A percentile compares a stretch with the other conserved stretches of the same genome.
phyloP scores from a whole-genome alignment of 2,329 filamentous ascomycete genomes.

The Teratosphaeria viscida region DNA sequence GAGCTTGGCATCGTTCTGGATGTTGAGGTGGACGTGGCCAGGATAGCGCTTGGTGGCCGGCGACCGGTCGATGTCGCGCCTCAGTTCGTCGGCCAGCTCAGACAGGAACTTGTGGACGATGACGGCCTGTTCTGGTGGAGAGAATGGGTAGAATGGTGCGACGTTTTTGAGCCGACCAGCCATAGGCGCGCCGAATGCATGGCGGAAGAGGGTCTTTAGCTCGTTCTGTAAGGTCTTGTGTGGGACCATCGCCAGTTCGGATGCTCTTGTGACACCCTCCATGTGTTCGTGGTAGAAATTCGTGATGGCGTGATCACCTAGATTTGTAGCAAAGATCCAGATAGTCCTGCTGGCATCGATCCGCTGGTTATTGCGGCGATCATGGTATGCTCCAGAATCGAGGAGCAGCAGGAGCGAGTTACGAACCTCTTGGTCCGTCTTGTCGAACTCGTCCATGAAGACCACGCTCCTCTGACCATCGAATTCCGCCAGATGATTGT shows the following conservation, averaged over 20 bases:
- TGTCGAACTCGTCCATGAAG: slow-evolving; percentile 45
- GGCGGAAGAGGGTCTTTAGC: slow-evolving; percentile 17
- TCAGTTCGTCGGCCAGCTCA: slow-evolving; percentile 19
- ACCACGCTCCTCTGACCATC: slow-evolving; percentile 31
- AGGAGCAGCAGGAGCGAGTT: slow-evolving; percentile 36
- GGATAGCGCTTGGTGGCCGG: slow-evolving; percentile 21
- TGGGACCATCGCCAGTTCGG: slow-evolving; percentile 5
- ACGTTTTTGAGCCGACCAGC: slow-evolving; percentile 33
- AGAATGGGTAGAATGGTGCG: slow-evolving; percentile 36
- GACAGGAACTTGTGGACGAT: slow-evolving; percentile 35
- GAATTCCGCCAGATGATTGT: slow-evolving; percentile 37
- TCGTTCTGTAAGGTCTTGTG: slow-evolving; percentile 15
- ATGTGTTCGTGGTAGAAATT: slow-evolving; percentile 28
- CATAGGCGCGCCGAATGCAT: slow-evolving; percentile 25
- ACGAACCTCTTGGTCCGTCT: slow-evolving; percentile 31
- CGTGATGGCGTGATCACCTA: slow-evolving; percentile 30
- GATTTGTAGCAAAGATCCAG: slow-evolving; percentile 41
- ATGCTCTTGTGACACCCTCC: slow-evolving; percentile 10
- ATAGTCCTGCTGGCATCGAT: slow-evolving; percentile 37
- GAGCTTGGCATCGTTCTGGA: slow-evolving; percentile 21
- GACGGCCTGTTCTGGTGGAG: slow-evolving; percentile 29
- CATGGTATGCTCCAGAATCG: slow-evolving; percentile 35
- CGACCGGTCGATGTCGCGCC: slow-evolving; percentile 20
- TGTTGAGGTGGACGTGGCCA: slow-evolving; percentile 25
- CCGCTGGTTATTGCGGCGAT: slow-evolving; percentile 25